Conservation (phyloP, 495 filamentous ascomycete species). For the Penicillium pancosmium region DNA sequence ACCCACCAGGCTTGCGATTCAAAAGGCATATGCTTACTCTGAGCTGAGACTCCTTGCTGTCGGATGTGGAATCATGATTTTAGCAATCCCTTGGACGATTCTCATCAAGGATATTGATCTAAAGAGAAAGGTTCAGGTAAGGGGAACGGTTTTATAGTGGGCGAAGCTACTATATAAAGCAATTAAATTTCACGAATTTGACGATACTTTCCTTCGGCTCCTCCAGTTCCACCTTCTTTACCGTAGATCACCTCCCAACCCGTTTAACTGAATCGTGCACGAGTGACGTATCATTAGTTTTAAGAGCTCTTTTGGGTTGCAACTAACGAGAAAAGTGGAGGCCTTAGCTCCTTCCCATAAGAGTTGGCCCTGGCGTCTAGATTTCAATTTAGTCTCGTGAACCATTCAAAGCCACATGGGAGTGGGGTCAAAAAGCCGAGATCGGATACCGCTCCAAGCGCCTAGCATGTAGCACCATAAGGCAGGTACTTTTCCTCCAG, state of each 20-base stretch:
- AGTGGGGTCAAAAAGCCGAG: constrained; percentile 6
- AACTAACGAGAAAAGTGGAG: not conserved
- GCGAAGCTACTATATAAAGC: not conserved
- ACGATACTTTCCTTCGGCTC: not conserved
- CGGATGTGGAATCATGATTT: constrained; percentile 42
- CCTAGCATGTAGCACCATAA: not conserved
- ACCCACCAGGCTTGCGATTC: constrained; percentile 51
- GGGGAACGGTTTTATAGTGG: constrained; percentile 14
- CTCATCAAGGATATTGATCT: constrained; percentile 58
- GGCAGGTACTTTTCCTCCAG: not conserved
- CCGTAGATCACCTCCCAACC: not conserved
- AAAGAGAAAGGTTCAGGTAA: constrained; percentile 45
- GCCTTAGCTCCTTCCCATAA: constrained; percentile 2
- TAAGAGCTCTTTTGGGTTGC: not conserved
- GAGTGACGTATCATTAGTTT: not conserved
- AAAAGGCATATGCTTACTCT: constrained; percentile 54
- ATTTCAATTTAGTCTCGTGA: not conserved
- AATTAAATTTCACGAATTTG: not conserved
- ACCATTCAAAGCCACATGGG: constrained; percentile 3
- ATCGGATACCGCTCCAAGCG: constrained; percentile 10
- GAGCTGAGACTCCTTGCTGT: constrained; percentile 55
- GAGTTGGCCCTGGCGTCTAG: constrained; percentile 3
- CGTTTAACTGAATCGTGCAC: not conserved
- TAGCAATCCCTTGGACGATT: constrained; percentile 43
- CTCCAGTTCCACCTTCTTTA: not conserved